Evolutionary conservation across 768 basidiomycete genomes (phyloP).

Genomic region (Gelatoporia subvermispora): DNA sequence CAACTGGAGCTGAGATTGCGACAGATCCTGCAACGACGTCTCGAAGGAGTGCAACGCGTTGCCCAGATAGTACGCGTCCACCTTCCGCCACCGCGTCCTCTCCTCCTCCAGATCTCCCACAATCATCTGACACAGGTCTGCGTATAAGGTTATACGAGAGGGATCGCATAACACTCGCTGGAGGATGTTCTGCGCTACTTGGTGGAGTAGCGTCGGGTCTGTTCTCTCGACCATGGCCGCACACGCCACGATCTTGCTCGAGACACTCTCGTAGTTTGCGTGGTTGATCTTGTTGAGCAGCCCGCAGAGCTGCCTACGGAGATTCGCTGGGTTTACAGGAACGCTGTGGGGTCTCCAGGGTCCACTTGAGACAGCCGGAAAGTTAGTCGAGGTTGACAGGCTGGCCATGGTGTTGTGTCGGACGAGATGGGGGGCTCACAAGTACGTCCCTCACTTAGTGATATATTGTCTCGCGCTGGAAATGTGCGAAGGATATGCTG

Average conservation of each 20-base stretch:
- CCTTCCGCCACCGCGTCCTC: slow-evolving; percentile 18
- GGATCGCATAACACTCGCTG: slow-evolving; percentile 52
- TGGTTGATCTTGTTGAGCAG: slow-evolving; percentile 55
- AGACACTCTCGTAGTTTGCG: slow-evolving; percentile 46
- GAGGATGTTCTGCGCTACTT: slow-evolving; percentile 48
- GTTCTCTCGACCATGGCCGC: slow-evolving; percentile 43
- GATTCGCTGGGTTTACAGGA: slow-evolving; percentile 29
- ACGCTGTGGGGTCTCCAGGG: slow-evolving; percentile 23
- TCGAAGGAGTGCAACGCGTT: slow-evolving; percentile 14
- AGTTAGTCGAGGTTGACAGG: too few species aligned
- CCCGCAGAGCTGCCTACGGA: slow-evolving; percentile 48
- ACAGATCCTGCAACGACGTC: slow-evolving; percentile 6
- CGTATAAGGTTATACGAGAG: slow-evolving; percentile 48
- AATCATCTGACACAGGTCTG: slow-evolving; percentile 43
- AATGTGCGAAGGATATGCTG: too few species aligned
- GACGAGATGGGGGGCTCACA: too few species aligned
- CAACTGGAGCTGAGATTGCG: slow-evolving; percentile 8
- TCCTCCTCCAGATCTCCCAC: slow-evolving; percentile 37
- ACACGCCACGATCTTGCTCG: slow-evolving; percentile 44
- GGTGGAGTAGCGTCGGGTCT: slow-evolving; percentile 41
- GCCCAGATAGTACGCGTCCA: slow-evolving; percentile 16
- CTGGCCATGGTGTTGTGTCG: too few species aligned
- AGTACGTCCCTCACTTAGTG: too few species aligned
- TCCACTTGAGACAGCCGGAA: not conserved
- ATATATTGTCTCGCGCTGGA: too few species aligned